Percentiles rank a stretch among this genome's conserved stretches.
Evolutionary conservation across 2,329 filamentous ascomycete species (phyloP).

Genomic region (Hirsutella minnesotensis): DNA sequence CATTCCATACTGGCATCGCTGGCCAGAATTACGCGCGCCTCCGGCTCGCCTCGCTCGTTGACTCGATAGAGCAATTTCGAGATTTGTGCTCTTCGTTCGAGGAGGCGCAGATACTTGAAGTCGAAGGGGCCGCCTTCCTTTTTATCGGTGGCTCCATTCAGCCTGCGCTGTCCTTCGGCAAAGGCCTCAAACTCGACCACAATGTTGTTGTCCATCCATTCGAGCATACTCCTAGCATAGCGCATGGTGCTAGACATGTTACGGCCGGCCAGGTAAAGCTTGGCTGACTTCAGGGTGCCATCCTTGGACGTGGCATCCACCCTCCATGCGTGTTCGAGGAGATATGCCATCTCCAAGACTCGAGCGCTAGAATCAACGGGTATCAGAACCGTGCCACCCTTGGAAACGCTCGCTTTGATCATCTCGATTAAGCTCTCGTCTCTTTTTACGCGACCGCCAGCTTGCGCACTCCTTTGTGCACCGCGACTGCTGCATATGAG

Average conservation of each 20-base stretch:
- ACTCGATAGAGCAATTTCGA: constrained; percentile 50
- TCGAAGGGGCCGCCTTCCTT: constrained; percentile 68
- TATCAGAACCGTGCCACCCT: constrained; percentile 83
- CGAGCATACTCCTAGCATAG: constrained; percentile 87
- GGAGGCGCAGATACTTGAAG: constrained; percentile 70
- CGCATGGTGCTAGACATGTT: constrained; percentile 82
- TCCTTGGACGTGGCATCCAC: constrained; percentile 43
- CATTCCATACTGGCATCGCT: constrained; percentile 86
- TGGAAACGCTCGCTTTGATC: constrained; percentile 64
- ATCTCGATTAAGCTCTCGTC: constrained; percentile 79
- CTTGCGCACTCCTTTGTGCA: constrained; percentile 55
- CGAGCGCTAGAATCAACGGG: constrained; percentile 93
- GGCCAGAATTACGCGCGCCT: constrained; percentile 70
- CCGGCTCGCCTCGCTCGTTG: constrained; percentile 26
- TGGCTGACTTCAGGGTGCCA: constrained; percentile 38
- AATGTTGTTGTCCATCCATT: constrained; percentile 98
- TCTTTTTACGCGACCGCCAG: constrained; percentile 65
- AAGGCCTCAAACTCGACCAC: constrained; percentile 80
- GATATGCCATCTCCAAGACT: constrained; percentile 80
- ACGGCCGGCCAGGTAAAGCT: constrained; percentile 73
- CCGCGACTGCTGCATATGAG: constrained; percentile 85
- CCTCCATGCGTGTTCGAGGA: constrained; percentile 87
- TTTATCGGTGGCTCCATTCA: constrained; percentile 34
- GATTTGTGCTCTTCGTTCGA: constrained; percentile 74
- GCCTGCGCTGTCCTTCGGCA: constrained; percentile 37